Evolutionary conservation across 1,284 basidiomycete genomes (phyloP), one percentile per base, ranked within the genome.

Genomic region (Vanrija sp.): DNA sequence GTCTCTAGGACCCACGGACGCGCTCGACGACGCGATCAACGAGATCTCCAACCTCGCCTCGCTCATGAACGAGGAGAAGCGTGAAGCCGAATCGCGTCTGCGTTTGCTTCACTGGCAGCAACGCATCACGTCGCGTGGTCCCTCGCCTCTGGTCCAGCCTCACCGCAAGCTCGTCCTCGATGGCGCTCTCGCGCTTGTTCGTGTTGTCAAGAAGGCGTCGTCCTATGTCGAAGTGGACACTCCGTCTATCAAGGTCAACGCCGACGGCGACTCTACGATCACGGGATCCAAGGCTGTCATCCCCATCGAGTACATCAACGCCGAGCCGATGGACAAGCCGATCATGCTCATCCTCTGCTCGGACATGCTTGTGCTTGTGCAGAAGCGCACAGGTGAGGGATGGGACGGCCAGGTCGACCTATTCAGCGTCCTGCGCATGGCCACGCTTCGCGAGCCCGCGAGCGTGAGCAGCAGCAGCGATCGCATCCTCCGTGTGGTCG

Each of bases 1-100:
- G 46, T 29, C 84, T 81, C 69, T 81, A 83, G 77, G 85, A 85
- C 61, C 63, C 3, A 62, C 61, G 60, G 91, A 93, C 71, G 85
- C 89, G n/a, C 80, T 97, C 47, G 88, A 91, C 63, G 84, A 85
- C 57, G 92, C 93, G 1, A 77, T 95, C 52, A 79, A 83, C 23
- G 89, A 94, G 74, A 95, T 97, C 64, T 83, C 91, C 5, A 84
- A 83, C 8, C 78, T 97, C 48, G 92, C 93, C 7, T 90, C 85
- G 52, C 88, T 89, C 68, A 95, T 97, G 90, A 97, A 97, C 74
- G 93, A 97, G 78, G 90, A 91, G 62, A 96, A 96, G 76, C 85
- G 93, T 16, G 93, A 96, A 66, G 83, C 90, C 3, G 93, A 97
- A 77, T 91, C 89, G 5, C 82, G 94, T 34, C 83, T 86, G 38